phyloP scores from a whole-genome alignment of 2,329 filamentous ascomycete genomes.

The Lachnellula occidentalis region DNA sequence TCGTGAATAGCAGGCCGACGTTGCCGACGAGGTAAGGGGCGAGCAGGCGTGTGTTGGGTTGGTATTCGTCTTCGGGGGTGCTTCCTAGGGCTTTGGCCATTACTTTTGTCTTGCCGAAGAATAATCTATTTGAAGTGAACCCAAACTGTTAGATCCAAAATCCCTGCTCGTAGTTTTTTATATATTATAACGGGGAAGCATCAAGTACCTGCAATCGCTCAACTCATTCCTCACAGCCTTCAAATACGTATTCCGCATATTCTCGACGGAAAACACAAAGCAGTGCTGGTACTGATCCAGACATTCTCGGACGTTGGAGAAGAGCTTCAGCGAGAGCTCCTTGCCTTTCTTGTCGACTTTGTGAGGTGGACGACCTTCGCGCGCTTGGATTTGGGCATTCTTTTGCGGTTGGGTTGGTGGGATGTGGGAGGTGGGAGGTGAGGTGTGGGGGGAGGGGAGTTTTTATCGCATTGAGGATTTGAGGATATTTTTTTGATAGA shows the following conservation, averaged over 20 bases:
- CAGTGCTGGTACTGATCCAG: constrained; percentile 83
- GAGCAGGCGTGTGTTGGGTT: constrained; percentile 69
- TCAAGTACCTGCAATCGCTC: constrained; percentile 67
- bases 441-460: constrained; percentile 1
- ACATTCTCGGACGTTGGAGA: constrained; percentile 79
- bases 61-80: constrained; percentile 70
- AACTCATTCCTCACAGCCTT: constrained; percentile 86
- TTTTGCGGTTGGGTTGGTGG: constrained; percentile 4
- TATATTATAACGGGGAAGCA: neutral
- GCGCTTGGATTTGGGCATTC: constrained; percentile 98
- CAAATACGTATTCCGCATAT: constrained; percentile 96
- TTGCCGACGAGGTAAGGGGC: constrained; percentile 67
- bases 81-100: constrained; percentile 92
- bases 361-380: constrained; percentile 84
- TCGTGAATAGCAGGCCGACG: constrained; percentile 87
- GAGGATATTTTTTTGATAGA: constrained; percentile 17
- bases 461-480: constrained; percentile 5
- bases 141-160: constrained; percentile 3
- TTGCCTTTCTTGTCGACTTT: constrained; percentile 91
- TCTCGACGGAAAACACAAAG: constrained; percentile 90
- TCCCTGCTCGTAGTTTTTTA: neutral
- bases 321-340: constrained; percentile 80
- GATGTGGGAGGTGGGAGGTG: constrained; percentile 1
- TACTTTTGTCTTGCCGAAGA: constrained; percentile 99
- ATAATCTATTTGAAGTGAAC: constrained; percentile 58